A percentile compares a stretch with the other conserved stretches of the same genome.
Conservation (phyloP, 169 alveolate species). For the Cryptosporidium ryanae region DNA sequence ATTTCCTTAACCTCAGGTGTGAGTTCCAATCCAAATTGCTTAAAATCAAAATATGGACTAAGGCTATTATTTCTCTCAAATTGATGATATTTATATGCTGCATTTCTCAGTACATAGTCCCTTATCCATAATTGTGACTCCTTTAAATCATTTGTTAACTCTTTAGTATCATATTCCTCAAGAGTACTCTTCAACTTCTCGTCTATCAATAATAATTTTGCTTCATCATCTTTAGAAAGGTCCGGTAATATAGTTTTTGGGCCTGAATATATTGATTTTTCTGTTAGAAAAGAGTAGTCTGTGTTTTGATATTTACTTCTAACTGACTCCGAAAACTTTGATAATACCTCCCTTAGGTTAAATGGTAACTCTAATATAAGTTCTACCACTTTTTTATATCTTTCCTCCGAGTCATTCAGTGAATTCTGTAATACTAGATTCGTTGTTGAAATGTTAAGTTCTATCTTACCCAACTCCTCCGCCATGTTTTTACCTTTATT, state of each 20-base stretch:
- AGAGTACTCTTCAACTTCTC: slow-evolving; percentile 1
- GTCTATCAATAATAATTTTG: slow-evolving; percentile 4
- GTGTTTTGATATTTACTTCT: slow-evolving; percentile 27
- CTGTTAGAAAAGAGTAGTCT: slow-evolving; percentile 39
- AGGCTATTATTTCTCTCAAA: slow-evolving; percentile 12
- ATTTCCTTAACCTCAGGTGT: slow-evolving; percentile 20
- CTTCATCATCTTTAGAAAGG: neutral
- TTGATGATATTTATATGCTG: slow-evolving; percentile 49
- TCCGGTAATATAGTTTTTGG: slow-evolving; percentile 40
- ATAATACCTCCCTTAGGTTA: slow-evolving; percentile 27
- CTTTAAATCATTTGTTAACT: slow-evolving; percentile 17
- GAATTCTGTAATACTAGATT: slow-evolving; percentile 17
- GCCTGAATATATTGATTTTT: slow-evolving; percentile 24
- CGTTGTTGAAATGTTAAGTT: neutral
- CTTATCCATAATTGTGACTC: slow-evolving; percentile 68
- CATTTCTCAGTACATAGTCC: slow-evolving; percentile 48
- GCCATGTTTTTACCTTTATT: neutral
- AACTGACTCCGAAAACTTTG: slow-evolving; percentile 34
- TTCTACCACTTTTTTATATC: slow-evolving; percentile 29
- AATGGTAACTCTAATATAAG: slow-evolving; percentile 26
- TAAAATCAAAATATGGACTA: slow-evolving; percentile 44
- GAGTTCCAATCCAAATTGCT: slow-evolving; percentile 15
- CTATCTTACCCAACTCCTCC: slow-evolving; percentile 17
- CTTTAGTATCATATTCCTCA: slow-evolving; percentile 11
- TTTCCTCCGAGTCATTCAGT: slow-evolving; percentile 13